A percentile compares a stretch with the other conserved stretches of the same genome.
Conservation (phyloP, 768 basidiomycete genomes). For the Thelephora aurantiotincta region DNA sequence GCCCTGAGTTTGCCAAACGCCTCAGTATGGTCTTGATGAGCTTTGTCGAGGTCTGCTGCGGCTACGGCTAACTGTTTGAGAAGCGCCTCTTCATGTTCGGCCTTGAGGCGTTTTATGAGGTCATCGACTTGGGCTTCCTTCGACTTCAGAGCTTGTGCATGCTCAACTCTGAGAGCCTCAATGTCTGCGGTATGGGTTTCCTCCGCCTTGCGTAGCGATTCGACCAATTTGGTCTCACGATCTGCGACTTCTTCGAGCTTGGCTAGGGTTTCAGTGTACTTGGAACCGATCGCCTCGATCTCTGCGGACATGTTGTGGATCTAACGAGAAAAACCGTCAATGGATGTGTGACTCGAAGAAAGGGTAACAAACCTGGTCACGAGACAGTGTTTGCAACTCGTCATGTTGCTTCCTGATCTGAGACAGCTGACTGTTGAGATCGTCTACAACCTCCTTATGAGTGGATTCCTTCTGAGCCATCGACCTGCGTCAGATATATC, state of each 20-base stretch:
- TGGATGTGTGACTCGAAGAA: background rate
- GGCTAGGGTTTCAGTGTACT: constrained; percentile 37
- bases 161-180: constrained; percentile 29
- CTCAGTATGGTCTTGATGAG: constrained; percentile 42
- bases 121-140: constrained; percentile 28
- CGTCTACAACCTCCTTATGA: constrained; percentile 71
- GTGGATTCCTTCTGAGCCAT: constrained; percentile 96
- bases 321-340: constrained; percentile 22
- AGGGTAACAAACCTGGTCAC: constrained; percentile 55
- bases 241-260: constrained; percentile 40
- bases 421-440: constrained; percentile 49
- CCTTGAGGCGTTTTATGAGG: constrained; percentile 31
- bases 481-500: constrained; percentile 36
- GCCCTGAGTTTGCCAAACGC: constrained; percentile 39
- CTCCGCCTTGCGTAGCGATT: constrained; percentile 34
- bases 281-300: constrained; percentile 56
- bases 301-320: constrained; percentile 81
- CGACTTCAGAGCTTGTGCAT: constrained; percentile 26
- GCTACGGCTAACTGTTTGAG: constrained; percentile 18
- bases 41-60: constrained; percentile 16
- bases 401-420: constrained; percentile 70
- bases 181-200: constrained; percentile 34
- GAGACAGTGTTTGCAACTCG: constrained; percentile 63
- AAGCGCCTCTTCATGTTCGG: constrained; percentile 29
- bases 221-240: constrained; percentile 41